Evolutionary conservation across 805 yeast species (phyloP).

Genomic region (Yarrowia hollandica): DNA sequence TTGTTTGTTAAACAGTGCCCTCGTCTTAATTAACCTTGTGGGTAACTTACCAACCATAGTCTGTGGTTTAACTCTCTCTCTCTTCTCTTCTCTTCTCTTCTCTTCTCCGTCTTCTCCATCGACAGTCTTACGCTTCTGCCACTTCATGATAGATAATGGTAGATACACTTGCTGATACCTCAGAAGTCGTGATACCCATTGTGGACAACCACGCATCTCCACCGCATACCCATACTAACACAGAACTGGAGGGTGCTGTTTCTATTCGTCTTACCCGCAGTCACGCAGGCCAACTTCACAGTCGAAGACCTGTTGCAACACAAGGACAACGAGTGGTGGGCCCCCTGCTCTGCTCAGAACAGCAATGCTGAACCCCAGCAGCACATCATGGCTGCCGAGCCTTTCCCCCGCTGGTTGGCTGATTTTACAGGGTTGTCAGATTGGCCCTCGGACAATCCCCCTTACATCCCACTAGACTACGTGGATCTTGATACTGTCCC

Average conservation of each 20-base stretch:
- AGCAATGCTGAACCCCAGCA: neutral
- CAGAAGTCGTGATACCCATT: neutral
- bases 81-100: no score
- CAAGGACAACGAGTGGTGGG: conserved; percentile 24
- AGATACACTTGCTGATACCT: conserved; percentile 21
- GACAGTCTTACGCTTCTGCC: conserved; percentile 17
- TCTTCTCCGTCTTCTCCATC: conserved; percentile 4
- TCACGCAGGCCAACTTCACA: conserved; percentile 16
- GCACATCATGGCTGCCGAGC: conserved; percentile 38
- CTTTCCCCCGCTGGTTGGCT: conserved; percentile 78
- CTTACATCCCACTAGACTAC: conserved; percentile 78
- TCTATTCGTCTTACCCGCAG: conserved; percentile 1
- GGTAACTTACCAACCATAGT: neutral
- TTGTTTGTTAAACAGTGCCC: neutral
- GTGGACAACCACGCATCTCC: neutral
- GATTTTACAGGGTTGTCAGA: conserved; percentile 67
- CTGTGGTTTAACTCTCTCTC: conserved; percentile 8
- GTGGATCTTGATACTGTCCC: conserved; percentile 60
- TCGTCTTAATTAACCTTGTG: neutral
- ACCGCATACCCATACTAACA: neutral
- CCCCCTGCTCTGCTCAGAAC: conserved; percentile 14
- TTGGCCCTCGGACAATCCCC: conserved; percentile 84
- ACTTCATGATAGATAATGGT: conserved; percentile 22
- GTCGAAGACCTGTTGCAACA: conserved; percentile 19
- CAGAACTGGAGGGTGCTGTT: conserved; percentile 24